Conservation (phyloP, 1,284 basidiomycete genomes). For the Cryptococcus amylolentus region DNA sequence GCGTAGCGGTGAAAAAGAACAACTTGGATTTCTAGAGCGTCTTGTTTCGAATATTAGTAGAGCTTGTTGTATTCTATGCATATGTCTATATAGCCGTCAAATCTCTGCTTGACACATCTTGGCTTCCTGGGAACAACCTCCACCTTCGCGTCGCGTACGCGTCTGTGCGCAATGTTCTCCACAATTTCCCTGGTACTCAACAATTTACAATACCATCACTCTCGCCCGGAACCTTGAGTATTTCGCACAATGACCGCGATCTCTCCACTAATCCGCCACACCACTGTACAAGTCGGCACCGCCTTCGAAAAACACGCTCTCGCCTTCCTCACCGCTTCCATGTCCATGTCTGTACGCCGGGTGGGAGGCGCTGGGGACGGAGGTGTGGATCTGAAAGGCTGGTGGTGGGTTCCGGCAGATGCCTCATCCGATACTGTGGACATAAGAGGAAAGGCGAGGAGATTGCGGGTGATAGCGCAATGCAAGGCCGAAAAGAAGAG, state of each 20-base stretch:
- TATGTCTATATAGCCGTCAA: background rate
- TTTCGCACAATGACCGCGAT: background rate
- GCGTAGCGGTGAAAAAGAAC: constrained; percentile 27
- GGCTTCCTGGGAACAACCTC: background rate
- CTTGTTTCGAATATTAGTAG: background rate
- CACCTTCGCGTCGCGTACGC: background rate
- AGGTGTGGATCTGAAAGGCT: constrained; percentile 82
- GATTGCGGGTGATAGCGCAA: constrained; percentile 75
- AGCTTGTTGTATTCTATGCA: constrained; percentile 11
- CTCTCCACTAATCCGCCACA: constrained; percentile 2
- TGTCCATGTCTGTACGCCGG: constrained; percentile 69
- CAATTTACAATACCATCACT: background rate
- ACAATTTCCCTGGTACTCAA: background rate
- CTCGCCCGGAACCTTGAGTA: no score
- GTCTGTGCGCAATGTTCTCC: background rate
- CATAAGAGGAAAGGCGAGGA: constrained; percentile 16
- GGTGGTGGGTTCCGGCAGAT: constrained; percentile 74
- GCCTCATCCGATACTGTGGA: background rate
- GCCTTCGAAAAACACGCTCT: constrained; percentile 72
- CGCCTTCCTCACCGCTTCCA: constrained; percentile 58
- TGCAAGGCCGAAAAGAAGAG: constrained; percentile 86
- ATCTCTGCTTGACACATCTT: background rate
- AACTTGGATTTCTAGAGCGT: constrained; percentile 28
- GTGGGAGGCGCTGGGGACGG: constrained; percentile 80
- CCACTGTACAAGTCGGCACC: constrained; percentile 61